These are phyloP conservation scores for Verbena officinalis DNA, from an alignment of 257 asterid species.

Conservation along the genomic window DNA sequence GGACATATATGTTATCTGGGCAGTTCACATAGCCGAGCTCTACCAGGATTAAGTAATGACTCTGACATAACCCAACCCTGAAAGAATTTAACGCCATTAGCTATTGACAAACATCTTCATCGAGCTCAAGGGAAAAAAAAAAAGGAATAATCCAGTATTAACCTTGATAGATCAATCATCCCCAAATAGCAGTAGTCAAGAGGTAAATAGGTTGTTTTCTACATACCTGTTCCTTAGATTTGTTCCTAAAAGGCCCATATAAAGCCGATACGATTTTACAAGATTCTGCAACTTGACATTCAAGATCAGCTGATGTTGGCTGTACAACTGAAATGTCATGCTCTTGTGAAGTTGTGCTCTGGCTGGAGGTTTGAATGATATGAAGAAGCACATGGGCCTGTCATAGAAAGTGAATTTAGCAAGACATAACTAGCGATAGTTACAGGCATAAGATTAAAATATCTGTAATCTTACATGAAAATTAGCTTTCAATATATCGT, in stretches of 20 bases:
- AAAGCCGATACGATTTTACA: conserved; percentile 92
- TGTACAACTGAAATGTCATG: conserved; percentile 39
- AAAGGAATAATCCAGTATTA: not conserved
- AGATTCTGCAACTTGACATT: conserved; percentile 81
- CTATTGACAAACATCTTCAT: not conserved
- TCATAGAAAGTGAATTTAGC: conserved; percentile 37
- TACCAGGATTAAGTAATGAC: conserved; percentile 89
- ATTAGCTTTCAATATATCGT: conserved; percentile 93
- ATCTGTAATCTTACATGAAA: conserved; percentile 75
- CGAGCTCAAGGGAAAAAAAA: not conserved
- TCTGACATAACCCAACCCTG: conserved; percentile 99
- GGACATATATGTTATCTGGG: conserved; percentile 28
- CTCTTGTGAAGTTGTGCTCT: conserved; percentile 45
- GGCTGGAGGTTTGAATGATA: conserved; percentile 61
- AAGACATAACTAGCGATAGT: not conserved
- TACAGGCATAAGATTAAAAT: conserved; percentile 17
- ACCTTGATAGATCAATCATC: not conserved
- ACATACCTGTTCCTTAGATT: conserved; percentile 86
- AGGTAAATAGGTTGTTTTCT: not conserved
- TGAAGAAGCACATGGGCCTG: conserved; percentile 98
- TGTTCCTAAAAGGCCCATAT: conserved; percentile 84
- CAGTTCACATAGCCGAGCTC: conserved; percentile 75
- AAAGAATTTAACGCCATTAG: conserved; percentile 1
- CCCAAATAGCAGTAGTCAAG: no score
- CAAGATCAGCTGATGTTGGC: conserved; percentile 61